A percentile compares a stretch with the other conserved stretches of the same genome.
These are phyloP conservation scores for Chaetoscypha palmicola DNA, from an alignment of 2,329 filamentous ascomycete genomes.

Conservation along the genomic window DNA sequence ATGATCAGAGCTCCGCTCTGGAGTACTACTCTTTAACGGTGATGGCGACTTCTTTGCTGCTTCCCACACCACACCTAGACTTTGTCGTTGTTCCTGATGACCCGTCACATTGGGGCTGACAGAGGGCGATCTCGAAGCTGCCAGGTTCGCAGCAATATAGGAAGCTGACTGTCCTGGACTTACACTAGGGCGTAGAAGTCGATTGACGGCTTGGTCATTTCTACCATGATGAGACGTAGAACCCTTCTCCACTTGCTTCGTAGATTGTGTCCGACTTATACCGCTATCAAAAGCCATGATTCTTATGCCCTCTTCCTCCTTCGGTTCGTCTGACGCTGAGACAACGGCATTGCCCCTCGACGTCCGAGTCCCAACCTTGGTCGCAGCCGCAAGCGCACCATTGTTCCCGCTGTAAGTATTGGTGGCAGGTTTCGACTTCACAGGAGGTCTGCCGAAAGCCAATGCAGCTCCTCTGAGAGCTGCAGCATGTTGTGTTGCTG, in stretches of 20 bases:
- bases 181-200: constrained; percentile 15
- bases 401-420: constrained; percentile 35
- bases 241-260: constrained; percentile 12
- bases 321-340: no score
- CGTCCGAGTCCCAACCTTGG: constrained; percentile 35
- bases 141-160: constrained; percentile 54
- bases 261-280: constrained; percentile 13
- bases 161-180: constrained; percentile 44
- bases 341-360: no score
- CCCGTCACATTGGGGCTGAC: constrained; percentile 38
- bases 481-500: constrained; percentile 31
- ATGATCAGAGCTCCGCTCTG: constrained; percentile 27
- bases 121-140: constrained; percentile 54
- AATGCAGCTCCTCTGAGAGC: constrained; percentile 42
- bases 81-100: constrained; percentile 13
- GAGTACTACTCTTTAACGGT: constrained; percentile 18
- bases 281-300: constrained; percentile 19
- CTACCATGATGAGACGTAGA: constrained; percentile 8
- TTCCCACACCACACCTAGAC: constrained; percentile 1
- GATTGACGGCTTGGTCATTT: constrained; percentile 3
- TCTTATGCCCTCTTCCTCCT: no score
- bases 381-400: constrained; percentile 40
- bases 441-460: constrained; percentile 40
- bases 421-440: constrained; percentile 34
- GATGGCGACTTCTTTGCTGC: constrained; percentile 11